A percentile compares a stretch with the other conserved stretches of the same genome.
Evolutionary conservation across 768 basidiomycete genomes (phyloP).

Genomic region (Kwoniella newhampshirensis): DNA sequence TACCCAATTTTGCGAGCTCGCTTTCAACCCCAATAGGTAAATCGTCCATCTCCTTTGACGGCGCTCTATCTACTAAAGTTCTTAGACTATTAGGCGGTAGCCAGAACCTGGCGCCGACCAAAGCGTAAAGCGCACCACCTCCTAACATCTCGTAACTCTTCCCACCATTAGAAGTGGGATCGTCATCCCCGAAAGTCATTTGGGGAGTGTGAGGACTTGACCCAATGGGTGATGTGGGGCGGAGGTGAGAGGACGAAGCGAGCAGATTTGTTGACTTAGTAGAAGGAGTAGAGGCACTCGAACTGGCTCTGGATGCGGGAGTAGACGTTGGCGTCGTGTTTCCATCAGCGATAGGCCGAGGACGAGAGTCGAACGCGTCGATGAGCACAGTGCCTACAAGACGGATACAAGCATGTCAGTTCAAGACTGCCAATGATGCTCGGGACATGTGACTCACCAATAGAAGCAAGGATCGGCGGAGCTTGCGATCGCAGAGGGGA

Average conservation of each 20-base stretch:
- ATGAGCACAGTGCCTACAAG: constrained; percentile 38
- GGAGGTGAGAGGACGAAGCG: neutral
- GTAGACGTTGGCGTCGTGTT: constrained; percentile 5
- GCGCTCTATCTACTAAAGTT: constrained; percentile 32
- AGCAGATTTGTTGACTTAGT: neutral
- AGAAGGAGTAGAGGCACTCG: neutral
- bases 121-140: constrained; percentile 42
- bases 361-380: constrained; percentile 37
- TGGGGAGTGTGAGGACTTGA: constrained; percentile 18
- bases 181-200: constrained; percentile 8
- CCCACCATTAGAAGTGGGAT: constrained; percentile 1
- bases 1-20: constrained; percentile 22
- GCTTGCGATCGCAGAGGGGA: too few relatives aligned
- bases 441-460: constrained; percentile 42
- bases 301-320: neutral
- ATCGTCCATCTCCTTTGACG: constrained; percentile 12
- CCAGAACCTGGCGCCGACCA: constrained; percentile 44
- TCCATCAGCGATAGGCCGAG: constrained; percentile 14
- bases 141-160: constrained; percentile 32
- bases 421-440: too few relatives aligned
- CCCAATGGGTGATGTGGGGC: constrained; percentile 5
- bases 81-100: constrained; percentile 21
- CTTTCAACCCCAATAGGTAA: constrained; percentile 24
- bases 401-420: neutral
- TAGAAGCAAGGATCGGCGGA: constrained; percentile 29